A percentile compares a stretch with the other conserved stretches of the same genome.
Conservation (phyloP, 768 basidiomycete species). For the Tylopilus vinaceipallidus region DNA sequence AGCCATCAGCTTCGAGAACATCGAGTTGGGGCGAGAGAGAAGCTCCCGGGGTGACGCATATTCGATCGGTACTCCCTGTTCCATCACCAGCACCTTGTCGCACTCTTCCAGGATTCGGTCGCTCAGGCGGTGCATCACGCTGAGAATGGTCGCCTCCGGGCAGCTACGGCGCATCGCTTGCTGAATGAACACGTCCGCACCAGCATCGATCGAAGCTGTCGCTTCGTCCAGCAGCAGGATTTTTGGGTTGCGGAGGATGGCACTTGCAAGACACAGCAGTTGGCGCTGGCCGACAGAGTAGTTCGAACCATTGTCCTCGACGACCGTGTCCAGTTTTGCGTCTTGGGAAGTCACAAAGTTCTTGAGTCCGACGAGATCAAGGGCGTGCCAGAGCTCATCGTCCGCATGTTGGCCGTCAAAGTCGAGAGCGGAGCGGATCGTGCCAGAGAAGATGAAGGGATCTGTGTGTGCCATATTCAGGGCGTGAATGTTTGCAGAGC, state of each 20-base stretch:
- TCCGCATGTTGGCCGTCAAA: constrained; percentile 25
- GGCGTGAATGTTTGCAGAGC: neutral
- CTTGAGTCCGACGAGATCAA: constrained; percentile 47
- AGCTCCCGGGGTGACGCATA: constrained; percentile 24
- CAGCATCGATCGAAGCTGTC: constrained; percentile 75
- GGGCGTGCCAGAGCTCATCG: constrained; percentile 40
- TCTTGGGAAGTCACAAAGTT: constrained; percentile 70
- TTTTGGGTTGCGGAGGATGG: constrained; percentile 31
- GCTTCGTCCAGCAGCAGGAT: constrained; percentile 33
- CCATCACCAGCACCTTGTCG: constrained; percentile 38
- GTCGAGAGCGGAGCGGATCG: constrained; percentile 29
- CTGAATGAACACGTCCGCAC: constrained; percentile 73
- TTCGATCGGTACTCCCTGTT: constrained; percentile 32
- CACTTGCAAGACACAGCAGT: constrained; percentile 56
- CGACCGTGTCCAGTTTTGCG: constrained; percentile 73
- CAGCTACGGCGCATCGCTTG: constrained; percentile 32
- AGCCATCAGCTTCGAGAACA: constrained; percentile 29
- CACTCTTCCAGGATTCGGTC: constrained; percentile 29
- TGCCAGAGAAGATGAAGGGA: constrained; percentile 34
- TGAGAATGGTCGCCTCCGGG: constrained; percentile 28
- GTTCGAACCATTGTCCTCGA: constrained; percentile 74
- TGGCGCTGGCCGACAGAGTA: constrained; percentile 92
- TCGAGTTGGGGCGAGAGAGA: constrained; percentile 23
- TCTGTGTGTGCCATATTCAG: constrained; percentile 12
- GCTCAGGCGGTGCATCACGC: constrained; percentile 32